Base-by-base conservation (phyloP, 1,284 basidiomycete species). In the Ceratobasidium sp. region DNA sequence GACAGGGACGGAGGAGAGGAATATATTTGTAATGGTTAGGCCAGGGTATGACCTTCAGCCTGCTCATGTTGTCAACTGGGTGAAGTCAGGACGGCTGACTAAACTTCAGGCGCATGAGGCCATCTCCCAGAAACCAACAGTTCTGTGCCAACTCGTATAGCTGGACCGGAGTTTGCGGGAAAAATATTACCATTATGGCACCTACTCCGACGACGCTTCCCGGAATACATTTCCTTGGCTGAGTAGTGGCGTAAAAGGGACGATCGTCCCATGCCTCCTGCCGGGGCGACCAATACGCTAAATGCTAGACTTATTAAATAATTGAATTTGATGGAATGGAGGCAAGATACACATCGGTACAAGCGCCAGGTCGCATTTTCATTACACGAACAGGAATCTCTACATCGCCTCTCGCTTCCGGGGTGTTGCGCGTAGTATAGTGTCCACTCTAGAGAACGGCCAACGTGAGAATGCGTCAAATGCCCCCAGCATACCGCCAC, bases 341-440 rank as follows among this genome's bases (percentile, higher is more conserved):
- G 36, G 36, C 59, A 61, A 32, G 45, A n/a, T 30, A n/a, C 59
- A 34, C 43, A 46, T n/a, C 4, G n/a, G 53, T n/a, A 32, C n/a
- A 23, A 21, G 46, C 46, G 2, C 39, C 9, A 45, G 5, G 41
- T 46, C n/a, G 9, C 26, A 26, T 64, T 64, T 64, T 62, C 46
- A 28, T 12, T 50, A 50, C 46, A 45, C 26, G n/a, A 43, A 5
- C 10, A 10, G 21, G 6, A 48, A 23, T 26, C 21, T n/a, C 53
- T 75, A 77, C 50, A 73, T 57, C 30, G 64, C 86, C 78, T 88
- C 87, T 62, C 88, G 80, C 78, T 84, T 83, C 77, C 88, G 81
- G 32, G 88, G 88, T 50, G 88, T 84, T 41, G 83, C 79, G 55
- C 87, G 81, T 74, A 89, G 78, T 74, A 89, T 87, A 75, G 85